Conservation (phyloP, 345 rosid species). For the Noccaea caerulescens region DNA sequence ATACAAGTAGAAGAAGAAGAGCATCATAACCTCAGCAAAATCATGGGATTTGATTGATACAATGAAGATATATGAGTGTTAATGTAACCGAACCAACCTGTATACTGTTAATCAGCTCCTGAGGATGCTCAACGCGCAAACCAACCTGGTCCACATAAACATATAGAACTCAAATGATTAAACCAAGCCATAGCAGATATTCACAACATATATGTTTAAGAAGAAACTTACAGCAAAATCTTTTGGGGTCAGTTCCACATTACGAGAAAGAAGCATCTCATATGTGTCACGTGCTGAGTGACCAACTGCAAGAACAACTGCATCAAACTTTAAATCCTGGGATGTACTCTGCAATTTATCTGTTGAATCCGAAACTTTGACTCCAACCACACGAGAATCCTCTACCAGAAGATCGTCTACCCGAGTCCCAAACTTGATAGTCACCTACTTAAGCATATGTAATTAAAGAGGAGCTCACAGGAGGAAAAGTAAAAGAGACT, state of each 20-base stretch:
- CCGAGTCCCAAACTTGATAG: constrained; percentile 77
- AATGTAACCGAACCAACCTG: constrained; percentile 56
- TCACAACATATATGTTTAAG: constrained; percentile 2
- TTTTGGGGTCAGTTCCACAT: constrained; percentile 73
- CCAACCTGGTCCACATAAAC: constrained; percentile 69
- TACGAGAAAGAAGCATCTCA: constrained; percentile 89
- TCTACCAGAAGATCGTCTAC: constrained; percentile 79
- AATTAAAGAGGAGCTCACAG: constrained; percentile 12
- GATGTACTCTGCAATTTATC: constrained; percentile 44
- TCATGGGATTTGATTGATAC: constrained; percentile 6
- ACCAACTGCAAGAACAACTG: constrained; percentile 89
- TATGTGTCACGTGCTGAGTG: constrained; percentile 97
- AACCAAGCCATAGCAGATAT: neutral
- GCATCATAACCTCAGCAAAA: constrained; percentile 7
- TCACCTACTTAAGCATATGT: constrained; percentile 57
- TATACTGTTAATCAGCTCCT: constrained; percentile 82
- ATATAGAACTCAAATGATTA: constrained; percentile 28
- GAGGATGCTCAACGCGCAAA: constrained; percentile 96
- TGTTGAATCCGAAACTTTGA: constrained; percentile 65
- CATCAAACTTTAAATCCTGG: constrained; percentile 60
- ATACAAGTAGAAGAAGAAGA: neutral
- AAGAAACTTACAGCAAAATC: constrained; percentile 81
- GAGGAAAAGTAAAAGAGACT: constrained; percentile 12
- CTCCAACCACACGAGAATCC: constrained; percentile 68
- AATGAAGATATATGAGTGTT: constrained; percentile 4